Percentiles rank a stretch among this genome's conserved stretches.
These are phyloP conservation scores for Beta vulgaris DNA, from an alignment of 148 eudicot species.

Conservation along the genomic window DNA sequence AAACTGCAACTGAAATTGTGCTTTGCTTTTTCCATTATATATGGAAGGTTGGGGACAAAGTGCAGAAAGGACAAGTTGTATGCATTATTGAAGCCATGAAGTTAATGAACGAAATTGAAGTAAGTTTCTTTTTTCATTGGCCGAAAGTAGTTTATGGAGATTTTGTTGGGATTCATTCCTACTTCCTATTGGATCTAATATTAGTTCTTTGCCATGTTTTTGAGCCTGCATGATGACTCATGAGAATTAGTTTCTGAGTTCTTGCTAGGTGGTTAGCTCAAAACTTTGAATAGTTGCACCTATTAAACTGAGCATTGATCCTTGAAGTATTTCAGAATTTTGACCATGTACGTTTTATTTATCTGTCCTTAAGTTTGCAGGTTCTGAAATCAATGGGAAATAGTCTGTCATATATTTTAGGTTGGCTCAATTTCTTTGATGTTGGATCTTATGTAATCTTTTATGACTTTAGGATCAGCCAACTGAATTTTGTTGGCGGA, in stretches of 20 bases:
- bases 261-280: too few relatives aligned
- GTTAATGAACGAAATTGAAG: conserved; percentile 82
- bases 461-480: neutral
- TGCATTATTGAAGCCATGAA: conserved; percentile 89
- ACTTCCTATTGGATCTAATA: neutral
- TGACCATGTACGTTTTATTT: neutral
- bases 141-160: neutral
- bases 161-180: neutral
- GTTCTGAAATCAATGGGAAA: neutral
- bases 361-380: neutral
- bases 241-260: neutral
- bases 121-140: conserved; percentile 29
- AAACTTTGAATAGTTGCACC: neutral
- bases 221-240: neutral
- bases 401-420: neutral
- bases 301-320: conserved; percentile 1
- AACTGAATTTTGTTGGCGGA: neutral
- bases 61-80: conserved; percentile 66
- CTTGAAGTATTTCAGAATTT: neutral
- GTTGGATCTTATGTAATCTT: neutral
- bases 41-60: conserved; percentile 67
- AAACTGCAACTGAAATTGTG: neutral
- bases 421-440: neutral
- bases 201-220: conserved; percentile 1
- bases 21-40: neutral